Base-by-base conservation (phyloP, 495 filamentous ascomycete genomes). In the Neurospora discreta region DNA sequence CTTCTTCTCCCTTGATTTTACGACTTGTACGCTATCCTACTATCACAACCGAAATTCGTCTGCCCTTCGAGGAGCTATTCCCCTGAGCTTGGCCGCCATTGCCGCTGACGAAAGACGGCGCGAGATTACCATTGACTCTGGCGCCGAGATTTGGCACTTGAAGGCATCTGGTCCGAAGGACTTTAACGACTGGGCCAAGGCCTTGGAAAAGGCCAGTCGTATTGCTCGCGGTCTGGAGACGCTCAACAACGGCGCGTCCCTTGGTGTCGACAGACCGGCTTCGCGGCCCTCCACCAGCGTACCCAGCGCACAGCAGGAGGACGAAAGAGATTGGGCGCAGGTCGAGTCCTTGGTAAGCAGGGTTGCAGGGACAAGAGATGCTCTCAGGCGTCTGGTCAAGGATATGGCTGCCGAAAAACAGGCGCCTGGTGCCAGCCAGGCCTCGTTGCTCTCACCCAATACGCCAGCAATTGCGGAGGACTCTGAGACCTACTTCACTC, bases 91-190 rank as follows among this genome's bases (percentile, higher is more conserved):
- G 72, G 96, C 95, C 20, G 95, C 93, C 3, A 91, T 98, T 39
- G 91, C 93, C 3, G 93, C 93, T 20, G 94, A 95, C 76, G 92
- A 93, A 75, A 89, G 90, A 76, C 87, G 91, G 58, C 87, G 93
- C 68, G 94, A 98, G 82, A 97, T 99, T 38, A 97, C 92, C 16
- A 93, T 99, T 68, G 95, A 99, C 77, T 98, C 96, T 0, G 95
- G 95, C 0, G 94, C 95, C 6, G 95, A 99, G 79, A 87, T 99
- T 11, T 99, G 95, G 95, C 95, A 98, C 83, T 84, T 99, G n/a
- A 90, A 90, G 73, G 93, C 95, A 30, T 86, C 85, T 36, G 95
- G 91, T 74, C 86, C 88, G 9, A 90, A 89, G 71, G 96, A 98
- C 65, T 99, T 97, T 80, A 85, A 83, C 26, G 90, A 90, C 2